These are phyloP conservation scores for Conidiobolus coronatus DNA, from an alignment of 371 early-diverging fungal species.

Conservation along the genomic window DNA sequence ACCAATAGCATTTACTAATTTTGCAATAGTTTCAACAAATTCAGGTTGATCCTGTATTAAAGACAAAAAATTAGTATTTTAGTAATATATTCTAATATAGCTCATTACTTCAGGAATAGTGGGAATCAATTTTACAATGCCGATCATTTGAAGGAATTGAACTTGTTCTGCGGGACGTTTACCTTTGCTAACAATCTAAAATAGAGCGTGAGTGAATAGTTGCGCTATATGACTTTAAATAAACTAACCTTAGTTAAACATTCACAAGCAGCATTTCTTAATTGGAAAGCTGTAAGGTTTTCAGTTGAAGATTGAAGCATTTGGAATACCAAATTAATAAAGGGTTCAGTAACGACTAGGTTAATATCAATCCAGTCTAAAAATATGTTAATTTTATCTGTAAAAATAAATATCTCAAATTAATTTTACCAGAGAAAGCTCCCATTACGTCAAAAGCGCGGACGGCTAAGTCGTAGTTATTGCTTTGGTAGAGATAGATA, in stretches of 20 bases:
- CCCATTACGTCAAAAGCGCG: constrained; percentile 36
- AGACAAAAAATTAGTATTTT: background rate
- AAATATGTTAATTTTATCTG: background rate
- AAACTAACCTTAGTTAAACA: constrained; percentile 39
- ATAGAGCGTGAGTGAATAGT: background rate
- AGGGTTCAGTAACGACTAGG: constrained; percentile 61
- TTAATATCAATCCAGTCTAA: constrained; percentile 83
- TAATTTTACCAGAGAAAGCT: constrained; percentile 23
- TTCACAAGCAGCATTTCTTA: constrained; percentile 30
- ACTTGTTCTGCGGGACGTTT: constrained; percentile 77
- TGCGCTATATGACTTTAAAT: background rate
- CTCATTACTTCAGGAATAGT: constrained; percentile 19
- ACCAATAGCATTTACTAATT: constrained; percentile 57
- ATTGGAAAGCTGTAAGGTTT: constrained; percentile 21
- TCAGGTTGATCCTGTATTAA: constrained; percentile 24
- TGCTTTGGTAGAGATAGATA: constrained; percentile 22
- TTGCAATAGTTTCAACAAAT: constrained; percentile 61
- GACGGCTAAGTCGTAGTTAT: constrained; percentile 28
- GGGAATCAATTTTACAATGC: constrained; percentile 34
- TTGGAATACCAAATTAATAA: constrained; percentile 50
- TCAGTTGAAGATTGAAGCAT: constrained; percentile 21
- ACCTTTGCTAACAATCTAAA: constrained; percentile 61
- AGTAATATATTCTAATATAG: too few relatives aligned
- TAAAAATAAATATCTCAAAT: background rate
- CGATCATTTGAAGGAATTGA: constrained; percentile 53